Percentiles rank a stretch among this genome's conserved stretches.
phyloP scores from a whole-genome alignment of 1,284 basidiomycete species.

The Austroboletus novae-zelandiae region DNA sequence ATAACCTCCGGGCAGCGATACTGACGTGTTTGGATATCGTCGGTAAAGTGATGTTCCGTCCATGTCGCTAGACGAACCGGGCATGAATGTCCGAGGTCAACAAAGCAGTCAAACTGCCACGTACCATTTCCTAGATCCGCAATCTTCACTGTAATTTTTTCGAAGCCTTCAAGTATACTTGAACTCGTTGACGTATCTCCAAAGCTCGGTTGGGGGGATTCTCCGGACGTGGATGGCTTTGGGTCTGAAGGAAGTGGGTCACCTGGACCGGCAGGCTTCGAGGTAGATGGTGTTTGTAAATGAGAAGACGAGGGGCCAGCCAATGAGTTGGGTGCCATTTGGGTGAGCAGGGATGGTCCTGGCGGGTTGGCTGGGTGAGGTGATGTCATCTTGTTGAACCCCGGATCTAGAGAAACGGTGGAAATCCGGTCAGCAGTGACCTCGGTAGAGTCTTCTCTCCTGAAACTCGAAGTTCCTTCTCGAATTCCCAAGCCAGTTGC shows the following conservation, averaged over 20 bases:
- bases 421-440: conserved; percentile 58
- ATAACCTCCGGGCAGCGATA: conserved; percentile 98
- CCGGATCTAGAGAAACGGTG: conserved; percentile 61
- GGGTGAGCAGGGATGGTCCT: conserved; percentile 80
- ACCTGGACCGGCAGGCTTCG: conserved; percentile 30
- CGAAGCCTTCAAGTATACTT: conserved; percentile 39
- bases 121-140: conserved; percentile 93
- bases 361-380: conserved; percentile 38
- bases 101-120: conserved; percentile 18
- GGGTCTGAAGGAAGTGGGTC: conserved; percentile 21
- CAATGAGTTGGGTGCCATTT: conserved; percentile 56
- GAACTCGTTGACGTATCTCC: conserved; percentile 25
- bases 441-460: conserved; percentile 42
- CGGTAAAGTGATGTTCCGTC: conserved; percentile 91
- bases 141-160: conserved; percentile 98
- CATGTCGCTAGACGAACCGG: conserved; percentile 57
- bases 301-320: conserved; percentile 20
- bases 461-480: conserved; percentile 22
- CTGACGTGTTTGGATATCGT: conserved; percentile 96
- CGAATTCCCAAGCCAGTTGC: conserved; percentile 7
- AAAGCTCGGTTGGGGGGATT: conserved; percentile 36
- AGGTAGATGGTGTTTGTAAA: conserved; percentile 16
- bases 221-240: conserved; percentile 40
- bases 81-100: conserved; percentile 1
- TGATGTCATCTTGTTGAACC: conserved; percentile 55